phyloP scores from a whole-genome alignment of 2,329 filamentous ascomycete species.

The Monosporascus sp. region DNA sequence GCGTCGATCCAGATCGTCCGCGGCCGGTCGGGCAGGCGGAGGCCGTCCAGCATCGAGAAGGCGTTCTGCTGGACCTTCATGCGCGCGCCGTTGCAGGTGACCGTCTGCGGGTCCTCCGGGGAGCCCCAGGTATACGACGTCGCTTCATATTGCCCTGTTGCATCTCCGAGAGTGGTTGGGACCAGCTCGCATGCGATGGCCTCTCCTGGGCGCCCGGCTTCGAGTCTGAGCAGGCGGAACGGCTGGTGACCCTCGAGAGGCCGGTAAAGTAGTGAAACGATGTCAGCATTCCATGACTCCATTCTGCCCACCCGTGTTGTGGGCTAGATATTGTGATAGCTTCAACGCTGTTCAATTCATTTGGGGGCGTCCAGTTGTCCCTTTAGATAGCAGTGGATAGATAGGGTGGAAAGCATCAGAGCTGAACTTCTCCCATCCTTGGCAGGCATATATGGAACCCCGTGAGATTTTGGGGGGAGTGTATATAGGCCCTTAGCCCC shows the following conservation, averaged over 20 bases:
- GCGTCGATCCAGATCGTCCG: slow-evolving; percentile 19
- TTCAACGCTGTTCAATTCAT: too few species aligned
- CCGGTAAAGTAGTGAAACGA: slow-evolving; percentile 30
- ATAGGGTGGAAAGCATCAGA: too few species aligned
- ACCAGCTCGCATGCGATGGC: slow-evolving; percentile 13
- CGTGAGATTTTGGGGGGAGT: too few species aligned
- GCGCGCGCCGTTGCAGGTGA: slow-evolving; percentile 9
- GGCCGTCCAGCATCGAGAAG: slow-evolving; percentile 16
- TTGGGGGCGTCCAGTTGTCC: too few species aligned
- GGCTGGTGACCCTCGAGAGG: slow-evolving; percentile 10
- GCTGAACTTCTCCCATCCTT: too few species aligned
- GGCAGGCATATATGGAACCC: too few species aligned
- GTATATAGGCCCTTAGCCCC: too few species aligned
- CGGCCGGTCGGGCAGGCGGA: slow-evolving; percentile 9
- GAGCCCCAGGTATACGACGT: slow-evolving; percentile 21
- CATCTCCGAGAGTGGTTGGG: slow-evolving; percentile 13
- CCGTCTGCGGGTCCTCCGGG: slow-evolving; percentile 10
- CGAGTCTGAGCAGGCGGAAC: slow-evolving; percentile 14
- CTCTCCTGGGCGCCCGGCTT: slow-evolving; percentile 7
- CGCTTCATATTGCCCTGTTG: slow-evolving; percentile 13
- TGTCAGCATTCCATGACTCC: slow-evolving; percentile 16
- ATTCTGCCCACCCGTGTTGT: slow-evolving; percentile 1
- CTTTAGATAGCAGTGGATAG: too few species aligned
- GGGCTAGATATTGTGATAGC: too few species aligned
- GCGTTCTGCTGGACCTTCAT: slow-evolving; percentile 17